Evolutionary conservation across 2,329 filamentous ascomycete species (phyloP), one percentile per base, ranked within the genome.

Genomic region (Hirsutella minnesotensis): DNA sequence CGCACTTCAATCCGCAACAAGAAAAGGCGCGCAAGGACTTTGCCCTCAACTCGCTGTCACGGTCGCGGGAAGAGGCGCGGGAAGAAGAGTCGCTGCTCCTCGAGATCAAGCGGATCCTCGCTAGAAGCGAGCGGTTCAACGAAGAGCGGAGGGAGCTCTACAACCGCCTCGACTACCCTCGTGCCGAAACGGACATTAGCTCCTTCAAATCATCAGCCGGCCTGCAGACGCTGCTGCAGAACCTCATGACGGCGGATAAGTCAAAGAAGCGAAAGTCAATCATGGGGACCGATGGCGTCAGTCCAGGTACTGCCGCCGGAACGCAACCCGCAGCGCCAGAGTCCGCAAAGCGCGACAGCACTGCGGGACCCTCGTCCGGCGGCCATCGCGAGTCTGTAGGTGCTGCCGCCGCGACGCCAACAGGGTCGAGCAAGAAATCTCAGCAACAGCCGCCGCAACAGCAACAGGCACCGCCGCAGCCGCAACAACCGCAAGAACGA

Each of bases 11-110:
- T 54, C 79, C 88, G 0, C 72, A 76, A 15, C 79, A 85, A 52
- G 92, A 98, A 63, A 74, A 73, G 20, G 70, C 78, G 42, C 80
- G 92, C 48, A 98, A 96, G 66, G 78, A 84, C 44, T 85, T 95
- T 54, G 90, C 88, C 3, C 76, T 84, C 49, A 79, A 83, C 40
- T 78, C 89, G 38, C 74, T 96, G 49, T 78, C 81, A 39, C 78
- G 92, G 34, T 84, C 82, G 9, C 81, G 81, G 48, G 87, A 95
- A 49, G 90, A 98, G 63, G 85, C 90, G 21, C 81, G 86, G 48
- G 92, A 98, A 60, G 92, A 98, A 64, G 85, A 94, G 53, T 83
- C 86, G 29, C 68, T 98, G 3, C 73, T 98, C 16, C 75, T 90
- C 45, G 92, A 98, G 58, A 77, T 98, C 43, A 88, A 94, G 56